These are phyloP conservation scores for Monosporozyma aerobia DNA, from an alignment of 805 yeast genomes.

Conservation along the genomic window DNA sequence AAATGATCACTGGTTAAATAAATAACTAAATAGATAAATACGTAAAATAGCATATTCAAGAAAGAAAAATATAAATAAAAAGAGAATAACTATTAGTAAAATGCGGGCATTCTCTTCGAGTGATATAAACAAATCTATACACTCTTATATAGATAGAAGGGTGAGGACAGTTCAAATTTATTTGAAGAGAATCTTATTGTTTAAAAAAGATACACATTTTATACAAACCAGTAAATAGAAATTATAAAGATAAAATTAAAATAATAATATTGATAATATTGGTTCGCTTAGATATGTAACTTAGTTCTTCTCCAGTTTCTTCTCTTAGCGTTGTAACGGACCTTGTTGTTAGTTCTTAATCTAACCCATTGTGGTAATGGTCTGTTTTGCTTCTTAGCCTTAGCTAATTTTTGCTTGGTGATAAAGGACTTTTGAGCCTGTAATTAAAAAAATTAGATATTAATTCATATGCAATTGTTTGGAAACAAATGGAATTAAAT, in stretches of 20 bases:
- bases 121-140: neutral
- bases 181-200: neutral
- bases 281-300: conserved; percentile 72
- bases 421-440: conserved; percentile 92
- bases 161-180: neutral
- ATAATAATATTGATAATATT: neutral
- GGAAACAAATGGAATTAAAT: neutral
- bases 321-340: conserved; percentile 99
- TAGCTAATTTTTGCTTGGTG: conserved; percentile 97
- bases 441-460: neutral
- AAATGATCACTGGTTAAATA: too few relatives aligned
- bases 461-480: neutral
- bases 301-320: conserved; percentile 99
- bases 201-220: conserved; percentile 1
- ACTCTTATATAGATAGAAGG: neutral
- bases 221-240: conserved; percentile 2
- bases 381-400: conserved; percentile 98
- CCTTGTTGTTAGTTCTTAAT: conserved; percentile 93
- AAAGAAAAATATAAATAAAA: too few relatives aligned
- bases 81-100: neutral
- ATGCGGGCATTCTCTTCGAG: neutral
- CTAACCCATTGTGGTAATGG: conserved; percentile 99
- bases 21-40: too few relatives aligned
- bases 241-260: conserved; percentile 1
- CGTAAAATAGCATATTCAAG: too few relatives aligned